Base-by-base conservation (phyloP, 1,284 basidiomycete species). In the Fomes fomentarius region DNA sequence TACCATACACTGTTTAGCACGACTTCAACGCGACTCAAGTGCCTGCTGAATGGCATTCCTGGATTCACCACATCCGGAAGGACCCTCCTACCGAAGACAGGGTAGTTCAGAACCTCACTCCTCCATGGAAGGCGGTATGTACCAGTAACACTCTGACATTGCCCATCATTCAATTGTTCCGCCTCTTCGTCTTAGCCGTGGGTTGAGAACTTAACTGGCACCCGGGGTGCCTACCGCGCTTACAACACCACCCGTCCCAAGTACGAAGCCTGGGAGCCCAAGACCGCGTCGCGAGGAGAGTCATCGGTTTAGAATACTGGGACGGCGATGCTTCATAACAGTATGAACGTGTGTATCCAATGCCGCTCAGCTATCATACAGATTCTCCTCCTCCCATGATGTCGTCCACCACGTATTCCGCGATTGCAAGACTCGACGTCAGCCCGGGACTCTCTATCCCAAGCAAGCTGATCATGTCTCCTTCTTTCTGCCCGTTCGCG, bases 41-140 rank as follows among this genome's bases (percentile, higher is more conserved):
- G 33, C 91, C 94, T 28, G 83, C 94, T 2, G 94, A 95, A 73
- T 97, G 96, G 96, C 94, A 96, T 73, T 85, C 94, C 8, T 98
- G 95, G 95, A 73, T 97, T 26, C 79, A 81, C n/a, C 93, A 96
- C 69, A 96, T 96, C 66, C 91, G 95, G 44, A 82, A 85, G 62
- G 81, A 86, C 35, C 82, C 93, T 6, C 96, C 95, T 1, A 75
- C 80, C 1, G 78, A 89, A 61, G 96, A 97, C 67, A 69, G 78
- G 0, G 74, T 93, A 30, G 74, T 95, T 69, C 80, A 89, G 67
- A 81, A 77, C 48, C 69, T 81, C 44, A 80, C 83, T 38, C 93
- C 89, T 6, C 73, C 86, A 1, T 98, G 95, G 95, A 82, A 93
- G 72, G 80, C 83, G 28, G 94, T 96, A 73, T 64, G 93, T 79